Base-by-base conservation (phyloP, 2,329 filamentous ascomycete genomes). In the Saccharata proteae region DNA sequence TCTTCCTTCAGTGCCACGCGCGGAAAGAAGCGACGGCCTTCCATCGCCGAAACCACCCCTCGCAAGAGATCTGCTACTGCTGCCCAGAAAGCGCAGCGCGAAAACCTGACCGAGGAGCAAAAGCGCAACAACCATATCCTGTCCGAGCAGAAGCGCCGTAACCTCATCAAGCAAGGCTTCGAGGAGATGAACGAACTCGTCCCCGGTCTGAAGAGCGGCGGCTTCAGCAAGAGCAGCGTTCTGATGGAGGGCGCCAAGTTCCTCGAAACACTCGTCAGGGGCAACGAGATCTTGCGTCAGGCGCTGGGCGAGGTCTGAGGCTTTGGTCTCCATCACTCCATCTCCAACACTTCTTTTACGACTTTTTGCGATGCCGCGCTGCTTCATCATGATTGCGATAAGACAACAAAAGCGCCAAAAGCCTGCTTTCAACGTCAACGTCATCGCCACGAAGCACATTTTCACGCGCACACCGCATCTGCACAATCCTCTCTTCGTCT, bases 101-200 rank as follows among this genome's bases (percentile, higher is more conserved):
- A 77, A 45, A 77, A 77, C 40, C 52, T 90, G 4, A 72, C 75
- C 0, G 80, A 88, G 42, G 76, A 80, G 38, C 80, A 90, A 54
- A 90, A 88, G 55, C 68, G 82, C 26, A 77, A 77, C 46, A 93
- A 93, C 43, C 83, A 92, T 48, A 90, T 93, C 41, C 67, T 77
- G 31, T 90, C 83, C 31, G 84, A 92, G 50, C 82, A 93, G 57
- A 92, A 90, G 55, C 71, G 85, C 19, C 69, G 84, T 28, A 83
- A 82, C 16, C 62, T 85, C 27, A 88, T 88, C 46, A 80, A 84
- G 48, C 71, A 80, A 41, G 82, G 82, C 0, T 93, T 88, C 44
- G 79, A 85, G 25, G 80, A 88, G 36, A 59, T 93, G n/a, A 73
- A 72, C 40, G 66, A 74, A 16, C 63, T 92, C 14, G 80, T 93